phyloP scores from a whole-genome alignment of 495 filamentous ascomycete species.

The Thozetella sp. region DNA sequence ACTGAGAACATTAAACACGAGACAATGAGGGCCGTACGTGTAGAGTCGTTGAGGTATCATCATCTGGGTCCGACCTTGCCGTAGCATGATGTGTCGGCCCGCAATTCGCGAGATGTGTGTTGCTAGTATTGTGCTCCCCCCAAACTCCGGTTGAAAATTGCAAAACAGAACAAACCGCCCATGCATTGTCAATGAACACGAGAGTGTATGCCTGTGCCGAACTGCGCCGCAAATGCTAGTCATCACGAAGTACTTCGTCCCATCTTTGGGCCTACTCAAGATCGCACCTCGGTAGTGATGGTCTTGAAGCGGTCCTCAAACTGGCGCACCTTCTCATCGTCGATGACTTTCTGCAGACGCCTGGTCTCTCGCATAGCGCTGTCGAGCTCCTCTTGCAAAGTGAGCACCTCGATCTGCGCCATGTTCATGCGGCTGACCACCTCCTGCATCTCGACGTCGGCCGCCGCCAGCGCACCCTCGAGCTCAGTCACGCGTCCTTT shows the following conservation, averaged over 20 bases:
- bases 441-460: slow-evolving; percentile 92
- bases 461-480: slow-evolving; percentile 77
- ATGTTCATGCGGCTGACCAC: slow-evolving; percentile 90
- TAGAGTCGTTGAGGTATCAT: background rate
- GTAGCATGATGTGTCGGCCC: background rate
- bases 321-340: slow-evolving; percentile 45
- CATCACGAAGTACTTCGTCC: background rate
- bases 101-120: background rate
- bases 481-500: slow-evolving; percentile 68
- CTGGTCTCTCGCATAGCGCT: slow-evolving; percentile 83
- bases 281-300: slow-evolving; percentile 19
- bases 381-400: slow-evolving; percentile 89
- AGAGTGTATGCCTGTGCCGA: background rate
- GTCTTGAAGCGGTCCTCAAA: slow-evolving; percentile 47
- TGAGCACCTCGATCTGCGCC: slow-evolving; percentile 91
- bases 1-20: background rate
- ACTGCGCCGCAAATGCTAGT: background rate
- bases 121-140: background rate
- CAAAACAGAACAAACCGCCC: too few species aligned
- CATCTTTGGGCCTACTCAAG: background rate
- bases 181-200: too few species aligned
- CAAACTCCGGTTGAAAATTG: background rate
- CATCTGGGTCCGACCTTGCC: background rate
- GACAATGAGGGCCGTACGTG: background rate
- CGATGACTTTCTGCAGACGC: slow-evolving; percentile 62